phyloP scores from a whole-genome alignment of 768 basidiomycete species.

The Lactifluus volemus region DNA sequence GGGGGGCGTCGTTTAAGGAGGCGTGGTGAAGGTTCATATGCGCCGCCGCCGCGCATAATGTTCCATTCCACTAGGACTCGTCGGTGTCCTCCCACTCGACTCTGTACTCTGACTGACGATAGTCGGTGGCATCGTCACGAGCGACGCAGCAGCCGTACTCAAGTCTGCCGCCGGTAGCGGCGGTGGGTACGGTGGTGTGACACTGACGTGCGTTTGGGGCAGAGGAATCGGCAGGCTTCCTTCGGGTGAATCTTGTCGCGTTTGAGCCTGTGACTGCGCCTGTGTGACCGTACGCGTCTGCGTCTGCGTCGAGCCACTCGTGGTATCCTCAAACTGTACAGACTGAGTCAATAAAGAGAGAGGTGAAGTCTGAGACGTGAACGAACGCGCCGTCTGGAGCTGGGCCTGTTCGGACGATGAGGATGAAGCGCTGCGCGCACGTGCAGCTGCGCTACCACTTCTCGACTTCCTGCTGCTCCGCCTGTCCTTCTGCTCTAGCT shows the following conservation, averaged over 20 bases:
- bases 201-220: not conserved
- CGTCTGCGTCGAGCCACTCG: conserved; percentile 1
- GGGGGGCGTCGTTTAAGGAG: not conserved
- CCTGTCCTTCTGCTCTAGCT: conserved; percentile 1
- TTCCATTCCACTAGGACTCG: conserved; percentile 40
- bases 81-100: conserved; percentile 38
- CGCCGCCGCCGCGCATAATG: not conserved
- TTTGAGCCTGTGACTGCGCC: conserved; percentile 1
- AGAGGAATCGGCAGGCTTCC: not conserved
- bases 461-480: conserved; percentile 5
- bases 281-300: conserved; percentile 20
- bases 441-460: conserved; percentile 2
- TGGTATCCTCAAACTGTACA: conserved; percentile 13
- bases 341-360: conserved; percentile 21
- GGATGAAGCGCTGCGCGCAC: conserved; percentile 14
- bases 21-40: not conserved
- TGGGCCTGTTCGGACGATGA: conserved; percentile 8
- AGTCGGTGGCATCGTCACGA: conserved; percentile 58
- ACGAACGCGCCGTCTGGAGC: not conserved
- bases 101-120: conserved; percentile 44
- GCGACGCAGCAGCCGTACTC: too few species aligned
- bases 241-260: conserved; percentile 5
- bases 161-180: too few species aligned
- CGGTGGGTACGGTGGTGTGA: too few species aligned
- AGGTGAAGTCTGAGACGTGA: conserved; percentile 13